Percentiles rank a stretch among this genome's conserved stretches.
These are phyloP conservation scores for Solanum stenotomum DNA, from an alignment of 257 asterid species.

Conservation along the genomic window DNA sequence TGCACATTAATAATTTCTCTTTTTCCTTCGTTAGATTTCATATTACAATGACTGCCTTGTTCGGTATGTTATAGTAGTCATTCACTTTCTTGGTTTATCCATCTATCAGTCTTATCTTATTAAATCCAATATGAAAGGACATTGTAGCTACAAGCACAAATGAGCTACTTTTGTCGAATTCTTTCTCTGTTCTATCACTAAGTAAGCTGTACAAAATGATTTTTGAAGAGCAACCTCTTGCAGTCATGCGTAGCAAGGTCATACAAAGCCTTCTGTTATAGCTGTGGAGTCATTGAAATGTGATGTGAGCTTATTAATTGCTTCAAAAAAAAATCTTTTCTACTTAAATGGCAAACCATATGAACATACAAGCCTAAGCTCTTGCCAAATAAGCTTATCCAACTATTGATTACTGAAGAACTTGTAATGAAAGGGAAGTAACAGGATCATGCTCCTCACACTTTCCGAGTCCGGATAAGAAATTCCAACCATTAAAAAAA, in stretches of 20 bases:
- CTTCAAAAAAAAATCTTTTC: background rate
- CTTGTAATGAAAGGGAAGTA: background rate
- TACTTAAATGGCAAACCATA: background rate
- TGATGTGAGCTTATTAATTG: background rate
- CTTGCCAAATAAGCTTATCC: background rate
- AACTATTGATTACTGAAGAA: background rate
- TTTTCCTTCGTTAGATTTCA: background rate
- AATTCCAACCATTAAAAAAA: background rate
- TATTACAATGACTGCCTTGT: background rate
- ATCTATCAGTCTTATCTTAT: background rate
- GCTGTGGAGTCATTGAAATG: background rate
- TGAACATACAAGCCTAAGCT: background rate
- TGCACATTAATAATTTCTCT: background rate
- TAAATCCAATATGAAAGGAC: background rate
- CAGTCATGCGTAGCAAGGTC: background rate
- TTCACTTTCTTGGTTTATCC: background rate
- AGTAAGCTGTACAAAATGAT: background rate
- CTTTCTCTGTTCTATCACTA: background rate
- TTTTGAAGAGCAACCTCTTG: background rate
- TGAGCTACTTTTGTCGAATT: background rate
- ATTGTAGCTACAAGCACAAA: background rate
- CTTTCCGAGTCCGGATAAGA: background rate
- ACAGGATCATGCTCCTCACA: background rate
- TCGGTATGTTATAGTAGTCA: background rate
- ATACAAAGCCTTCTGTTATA: background rate